Conservation (phyloP, 1,284 basidiomycete genomes). For the Somion occarium region DNA sequence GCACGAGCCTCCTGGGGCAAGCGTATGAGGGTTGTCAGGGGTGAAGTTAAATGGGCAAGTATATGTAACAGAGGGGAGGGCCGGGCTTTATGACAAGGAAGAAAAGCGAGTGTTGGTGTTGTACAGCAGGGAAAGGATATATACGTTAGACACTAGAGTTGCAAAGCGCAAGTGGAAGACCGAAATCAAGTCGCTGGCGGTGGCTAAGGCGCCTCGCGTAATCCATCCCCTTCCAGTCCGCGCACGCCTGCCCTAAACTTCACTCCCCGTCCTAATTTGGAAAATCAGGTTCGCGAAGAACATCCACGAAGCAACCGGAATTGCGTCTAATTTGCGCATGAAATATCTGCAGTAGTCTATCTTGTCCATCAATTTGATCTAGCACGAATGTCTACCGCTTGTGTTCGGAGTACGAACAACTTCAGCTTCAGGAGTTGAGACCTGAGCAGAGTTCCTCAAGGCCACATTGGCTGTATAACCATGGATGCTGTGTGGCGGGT, state of each 20-base stretch:
- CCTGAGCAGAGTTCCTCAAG: too few species aligned
- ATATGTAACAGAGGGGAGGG: conserved; percentile 22
- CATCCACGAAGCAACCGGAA: too few species aligned
- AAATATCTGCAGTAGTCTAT: too few species aligned
- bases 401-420: too few species aligned
- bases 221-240: not conserved
- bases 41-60: conserved; percentile 20
- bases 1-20: not conserved
- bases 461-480: too few species aligned
- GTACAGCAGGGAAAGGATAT: conserved; percentile 27
- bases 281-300: too few species aligned
- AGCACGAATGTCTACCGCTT: too few species aligned
- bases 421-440: too few species aligned
- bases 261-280: not conserved
- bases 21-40: conserved; percentile 1
- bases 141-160: conserved; percentile 6
- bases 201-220: not conserved
- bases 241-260: conserved; percentile 3
- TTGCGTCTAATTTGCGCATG: too few species aligned
- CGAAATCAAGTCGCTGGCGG: conserved; percentile 7
- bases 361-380: too few species aligned
- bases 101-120: conserved; percentile 28
- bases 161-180: conserved; percentile 15
- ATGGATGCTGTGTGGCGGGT: too few species aligned
- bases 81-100: conserved; percentile 18